Evolutionary conservation across 2,329 filamentous ascomycete species (phyloP).

Genomic region (Trichoderma gracile): DNA sequence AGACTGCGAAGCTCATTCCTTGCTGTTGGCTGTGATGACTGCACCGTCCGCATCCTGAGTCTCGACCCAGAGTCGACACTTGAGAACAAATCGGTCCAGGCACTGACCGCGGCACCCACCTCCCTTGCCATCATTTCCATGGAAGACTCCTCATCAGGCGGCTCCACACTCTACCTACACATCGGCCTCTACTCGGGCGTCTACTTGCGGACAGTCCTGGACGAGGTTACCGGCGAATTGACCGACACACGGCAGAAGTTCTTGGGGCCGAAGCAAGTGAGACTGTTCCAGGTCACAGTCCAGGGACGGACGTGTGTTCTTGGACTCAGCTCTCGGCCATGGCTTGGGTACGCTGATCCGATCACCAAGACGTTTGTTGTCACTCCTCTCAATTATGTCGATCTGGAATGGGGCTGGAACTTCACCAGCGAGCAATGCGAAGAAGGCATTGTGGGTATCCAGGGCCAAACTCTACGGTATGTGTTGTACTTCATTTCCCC

Average conservation of each 20-base stretch:
- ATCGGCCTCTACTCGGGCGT: constrained; percentile 95
- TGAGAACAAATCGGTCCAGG: constrained; percentile 92
- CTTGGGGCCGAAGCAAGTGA: constrained; percentile 84
- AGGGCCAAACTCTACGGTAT: constrained; percentile 84
- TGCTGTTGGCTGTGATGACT: constrained; percentile 95
- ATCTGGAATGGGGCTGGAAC: constrained; percentile 92
- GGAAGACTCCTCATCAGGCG: constrained; percentile 88
- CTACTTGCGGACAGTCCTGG: constrained; percentile 90
- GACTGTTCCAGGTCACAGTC: constrained; percentile 87
- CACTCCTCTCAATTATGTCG: constrained; percentile 84
- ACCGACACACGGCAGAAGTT: constrained; percentile 95
- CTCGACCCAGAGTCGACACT: constrained; percentile 87
- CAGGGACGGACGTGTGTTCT: constrained; percentile 82
- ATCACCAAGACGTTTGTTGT: constrained; percentile 87
- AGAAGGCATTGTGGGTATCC: constrained; percentile 91
- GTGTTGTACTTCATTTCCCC: constrained; percentile 34
- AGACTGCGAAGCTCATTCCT: constrained; percentile 86
- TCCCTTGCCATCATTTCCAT: constrained; percentile 91
- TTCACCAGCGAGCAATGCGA: constrained; percentile 94
- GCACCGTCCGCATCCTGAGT: constrained; percentile 89
- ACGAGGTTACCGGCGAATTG: constrained; percentile 92
- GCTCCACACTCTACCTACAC: constrained; percentile 87
- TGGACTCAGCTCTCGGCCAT: constrained; percentile 89
- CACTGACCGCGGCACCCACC: constrained; percentile 85
- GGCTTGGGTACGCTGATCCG: constrained; percentile 90